phyloP scores from a whole-genome alignment of 768 basidiomycete species.

The Agrocybe pediades region DNA sequence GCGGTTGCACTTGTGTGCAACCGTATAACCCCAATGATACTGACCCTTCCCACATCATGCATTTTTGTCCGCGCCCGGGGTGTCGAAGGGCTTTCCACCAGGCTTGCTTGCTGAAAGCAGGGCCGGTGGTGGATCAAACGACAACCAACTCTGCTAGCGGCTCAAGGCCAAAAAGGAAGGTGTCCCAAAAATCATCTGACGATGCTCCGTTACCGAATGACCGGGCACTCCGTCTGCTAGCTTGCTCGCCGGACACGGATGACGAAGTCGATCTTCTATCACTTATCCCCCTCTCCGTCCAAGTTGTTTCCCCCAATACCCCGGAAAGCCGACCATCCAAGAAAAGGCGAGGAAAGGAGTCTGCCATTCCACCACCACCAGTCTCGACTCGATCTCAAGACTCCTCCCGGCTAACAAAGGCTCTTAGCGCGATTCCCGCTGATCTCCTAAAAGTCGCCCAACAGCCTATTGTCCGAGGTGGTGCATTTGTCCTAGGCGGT shows the following conservation, averaged over 20 bases:
- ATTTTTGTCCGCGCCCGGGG: slow-evolving; percentile 56
- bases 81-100: slow-evolving; percentile 54
- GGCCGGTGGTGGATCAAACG: slow-evolving; percentile 22
- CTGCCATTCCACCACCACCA: slow-evolving; percentile 12
- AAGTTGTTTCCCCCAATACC: not conserved
- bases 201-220: not conserved
- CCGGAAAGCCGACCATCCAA: too few relatives aligned
- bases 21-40: slow-evolving; percentile 48
- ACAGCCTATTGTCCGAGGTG: slow-evolving; percentile 57
- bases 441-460: slow-evolving; percentile 44
- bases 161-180: too few relatives aligned
- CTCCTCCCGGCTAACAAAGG: slow-evolving; percentile 5
- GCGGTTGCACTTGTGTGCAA: slow-evolving; percentile 45
- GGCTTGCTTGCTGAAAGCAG: slow-evolving; percentile 38
- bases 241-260: slow-evolving; percentile 38
- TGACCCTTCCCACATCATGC: slow-evolving; percentile 35
- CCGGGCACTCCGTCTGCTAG: slow-evolving; percentile 30
- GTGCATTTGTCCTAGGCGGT: slow-evolving; percentile 36
- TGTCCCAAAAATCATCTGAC: too few relatives aligned
- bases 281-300: slow-evolving; percentile 14
- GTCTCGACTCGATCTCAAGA: not conserved
- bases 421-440: slow-evolving; percentile 30
- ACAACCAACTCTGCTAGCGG: not conserved
- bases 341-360: slow-evolving; percentile 6
- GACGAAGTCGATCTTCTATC: slow-evolving; percentile 23